These are phyloP conservation scores for Fusarium paranaense DNA, from an alignment of 2,329 filamentous ascomycete genomes.

Conservation along the genomic window DNA sequence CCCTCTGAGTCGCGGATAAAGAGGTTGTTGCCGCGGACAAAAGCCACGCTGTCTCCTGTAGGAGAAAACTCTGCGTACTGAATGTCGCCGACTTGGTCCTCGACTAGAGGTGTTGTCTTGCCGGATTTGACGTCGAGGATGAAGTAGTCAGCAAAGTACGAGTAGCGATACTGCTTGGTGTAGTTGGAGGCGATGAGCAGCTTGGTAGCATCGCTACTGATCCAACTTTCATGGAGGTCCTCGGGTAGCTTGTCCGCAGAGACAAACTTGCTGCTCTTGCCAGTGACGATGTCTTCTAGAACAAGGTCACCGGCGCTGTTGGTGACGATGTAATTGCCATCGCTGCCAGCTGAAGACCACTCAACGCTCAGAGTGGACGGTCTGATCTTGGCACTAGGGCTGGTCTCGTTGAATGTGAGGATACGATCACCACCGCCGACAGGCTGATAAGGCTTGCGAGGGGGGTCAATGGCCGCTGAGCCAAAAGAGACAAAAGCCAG, in stretches of 20 bases:
- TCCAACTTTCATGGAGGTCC: conserved; percentile 68
- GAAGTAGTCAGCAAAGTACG: conserved; percentile 75
- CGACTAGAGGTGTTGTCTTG: conserved; percentile 64
- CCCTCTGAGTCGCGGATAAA: conserved; percentile 63
- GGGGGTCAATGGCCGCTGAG: conserved; percentile 57
- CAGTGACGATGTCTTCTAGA: conserved; percentile 71
- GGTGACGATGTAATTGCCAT: conserved; percentile 71
- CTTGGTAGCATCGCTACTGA: conserved; percentile 68
- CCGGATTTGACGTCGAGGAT: conserved; percentile 71
- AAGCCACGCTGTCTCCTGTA: conserved; percentile 69
- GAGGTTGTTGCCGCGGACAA: conserved; percentile 75
- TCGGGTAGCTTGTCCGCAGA: conserved; percentile 67
- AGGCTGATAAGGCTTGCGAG: conserved; percentile 66
- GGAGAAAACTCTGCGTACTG: conserved; percentile 75
- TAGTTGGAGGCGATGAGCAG: conserved; percentile 74
- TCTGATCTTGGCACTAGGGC: conserved; percentile 57
- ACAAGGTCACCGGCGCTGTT: conserved; percentile 64
- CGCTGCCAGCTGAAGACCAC: conserved; percentile 69
- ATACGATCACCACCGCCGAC: conserved; percentile 66
- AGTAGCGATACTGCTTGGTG: conserved; percentile 76
- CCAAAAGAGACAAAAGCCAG: conserved; percentile 34
- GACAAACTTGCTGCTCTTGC: conserved; percentile 67
- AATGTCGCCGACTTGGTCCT: conserved; percentile 72
- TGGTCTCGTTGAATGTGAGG: conserved; percentile 71
- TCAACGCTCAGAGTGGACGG: conserved; percentile 61